A percentile compares a stretch with the other conserved stretches of the same genome.
phyloP scores from a whole-genome alignment of 2,329 filamentous ascomycete genomes.

The Penicillium sp. region DNA sequence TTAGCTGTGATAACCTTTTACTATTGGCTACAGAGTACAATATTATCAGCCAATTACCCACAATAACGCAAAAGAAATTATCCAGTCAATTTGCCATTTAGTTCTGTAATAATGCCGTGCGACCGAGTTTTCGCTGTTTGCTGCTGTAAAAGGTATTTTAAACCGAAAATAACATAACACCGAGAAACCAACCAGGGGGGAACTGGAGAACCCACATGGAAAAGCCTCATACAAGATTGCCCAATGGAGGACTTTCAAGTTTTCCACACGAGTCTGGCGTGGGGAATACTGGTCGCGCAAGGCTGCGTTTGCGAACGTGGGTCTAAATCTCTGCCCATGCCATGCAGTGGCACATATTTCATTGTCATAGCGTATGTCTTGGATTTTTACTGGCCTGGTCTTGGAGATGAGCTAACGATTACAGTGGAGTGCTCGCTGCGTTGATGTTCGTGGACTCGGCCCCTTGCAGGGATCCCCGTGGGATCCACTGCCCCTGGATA shows the following conservation, averaged over 20 bases:
- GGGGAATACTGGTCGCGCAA: neutral
- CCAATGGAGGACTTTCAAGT: neutral
- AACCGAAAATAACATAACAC: neutral
- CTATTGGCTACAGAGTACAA: too few species aligned
- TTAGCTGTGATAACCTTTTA: neutral
- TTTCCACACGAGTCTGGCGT: neutral
- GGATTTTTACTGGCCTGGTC: neutral
- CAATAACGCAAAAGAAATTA: too few species aligned
- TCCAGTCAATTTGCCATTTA: neutral
- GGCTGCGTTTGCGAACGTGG: neutral
- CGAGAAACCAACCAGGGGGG: neutral
- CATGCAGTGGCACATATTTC: neutral
- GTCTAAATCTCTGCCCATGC: neutral
- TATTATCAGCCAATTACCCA: neutral
- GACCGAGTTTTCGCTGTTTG: neutral
- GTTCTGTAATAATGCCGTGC: neutral
- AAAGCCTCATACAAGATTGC: neutral
- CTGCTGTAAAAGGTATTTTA: neutral
- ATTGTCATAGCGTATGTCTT: neutral
- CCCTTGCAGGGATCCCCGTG: slow-evolving; percentile 3
- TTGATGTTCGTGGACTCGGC: neutral
- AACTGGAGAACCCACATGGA: neutral
- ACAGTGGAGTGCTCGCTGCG: neutral
- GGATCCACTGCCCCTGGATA: neutral
- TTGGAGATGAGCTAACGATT: neutral